Base-by-base conservation (phyloP, 2,329 filamentous ascomycete genomes). In the Colletotrichum sp. region DNA sequence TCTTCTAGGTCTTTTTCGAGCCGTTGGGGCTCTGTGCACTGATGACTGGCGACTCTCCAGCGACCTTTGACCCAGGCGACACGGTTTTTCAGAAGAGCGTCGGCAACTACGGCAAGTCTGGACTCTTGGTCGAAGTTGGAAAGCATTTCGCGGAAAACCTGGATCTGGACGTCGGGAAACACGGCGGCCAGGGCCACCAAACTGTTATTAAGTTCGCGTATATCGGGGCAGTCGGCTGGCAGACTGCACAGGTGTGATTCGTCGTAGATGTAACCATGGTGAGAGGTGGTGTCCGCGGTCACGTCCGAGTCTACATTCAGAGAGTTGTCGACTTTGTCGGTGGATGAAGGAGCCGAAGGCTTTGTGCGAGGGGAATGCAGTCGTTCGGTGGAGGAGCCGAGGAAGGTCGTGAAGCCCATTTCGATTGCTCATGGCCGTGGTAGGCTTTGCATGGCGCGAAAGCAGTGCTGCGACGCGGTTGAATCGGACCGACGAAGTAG, bases 131-230 rank as follows among this genome's bases (percentile, higher is more conserved):
- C 93, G 81, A 96, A 94, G 80, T 88, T 94, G 52, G 89, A 86
- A 65, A 97, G 91, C 90, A 97, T 94, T 86, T 96, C 94, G 60
- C 94, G 91, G 81, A 97, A 95, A 22, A 96, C 94, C 79, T 96
- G 94, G 75, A 94, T 88, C 83, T 95, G 93, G n/a, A 96, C 88
- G 83, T 96, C 92, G 32, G 95, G 95, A 78, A 97, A 97, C 11
- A 96, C 89, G 64, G 91, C 91, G 27, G 92, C 91, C 59, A 97
- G 90, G 15, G 90, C 91, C 76, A 91, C 90, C 77, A 97, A 91
- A 79, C 92, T 90, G 67, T 88, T 87, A 85, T 96, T 96, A 65
- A 96, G 88, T 74, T 93, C 91, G 78, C 90, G 88, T 28, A 96
- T 88, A 79, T 95, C 90, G 52, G 91, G 90, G 44, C 90, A 86